A percentile compares a stretch with the other conserved stretches of the same genome.
These are phyloP conservation scores for Metschnikowia proteae DNA, from an alignment of 805 yeast species.

Conservation along the genomic window DNA sequence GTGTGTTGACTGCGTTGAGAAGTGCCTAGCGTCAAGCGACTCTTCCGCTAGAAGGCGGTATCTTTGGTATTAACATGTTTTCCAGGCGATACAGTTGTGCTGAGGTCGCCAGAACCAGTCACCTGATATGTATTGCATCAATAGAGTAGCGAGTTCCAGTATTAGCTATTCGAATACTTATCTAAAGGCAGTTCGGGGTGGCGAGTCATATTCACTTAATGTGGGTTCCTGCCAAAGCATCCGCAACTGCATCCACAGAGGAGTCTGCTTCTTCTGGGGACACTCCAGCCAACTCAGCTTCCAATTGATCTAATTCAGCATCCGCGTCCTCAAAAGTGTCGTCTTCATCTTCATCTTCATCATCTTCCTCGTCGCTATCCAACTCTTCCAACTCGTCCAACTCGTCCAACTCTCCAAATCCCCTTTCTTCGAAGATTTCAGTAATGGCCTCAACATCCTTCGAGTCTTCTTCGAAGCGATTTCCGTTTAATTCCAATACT, in stretches of 20 bases:
- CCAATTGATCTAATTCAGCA: conserved; percentile 52
- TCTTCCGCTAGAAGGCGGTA: conserved; percentile 33
- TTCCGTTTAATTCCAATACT: conserved; percentile 84
- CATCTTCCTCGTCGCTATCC: conserved; percentile 66
- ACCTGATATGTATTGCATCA: neutral
- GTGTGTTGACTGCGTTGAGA: conserved; percentile 20
- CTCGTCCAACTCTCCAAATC: conserved; percentile 83
- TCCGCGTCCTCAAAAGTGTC: conserved; percentile 41
- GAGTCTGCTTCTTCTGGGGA: conserved; percentile 31
- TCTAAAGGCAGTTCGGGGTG: neutral
- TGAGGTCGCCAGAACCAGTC: conserved; percentile 26
- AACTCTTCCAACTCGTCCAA: conserved; percentile 91
- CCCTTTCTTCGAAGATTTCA: conserved; percentile 64
- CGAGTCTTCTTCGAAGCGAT: conserved; percentile 85
- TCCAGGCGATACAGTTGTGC: conserved; percentile 20
- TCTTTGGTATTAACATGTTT: conserved; percentile 22
- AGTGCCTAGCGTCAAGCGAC: conserved; percentile 37
- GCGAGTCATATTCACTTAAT: conserved; percentile 21
- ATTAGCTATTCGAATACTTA: neutral
- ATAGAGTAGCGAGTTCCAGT: neutral
- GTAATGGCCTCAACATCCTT: conserved; percentile 59
- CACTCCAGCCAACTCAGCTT: conserved; percentile 47
- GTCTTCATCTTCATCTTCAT: conserved; percentile 51
- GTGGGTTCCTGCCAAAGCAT: conserved; percentile 53
- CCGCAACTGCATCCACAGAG: conserved; percentile 55